Base-by-base conservation (phyloP, 1,139 yeast species). In the Candida glucosophila region DNA sequence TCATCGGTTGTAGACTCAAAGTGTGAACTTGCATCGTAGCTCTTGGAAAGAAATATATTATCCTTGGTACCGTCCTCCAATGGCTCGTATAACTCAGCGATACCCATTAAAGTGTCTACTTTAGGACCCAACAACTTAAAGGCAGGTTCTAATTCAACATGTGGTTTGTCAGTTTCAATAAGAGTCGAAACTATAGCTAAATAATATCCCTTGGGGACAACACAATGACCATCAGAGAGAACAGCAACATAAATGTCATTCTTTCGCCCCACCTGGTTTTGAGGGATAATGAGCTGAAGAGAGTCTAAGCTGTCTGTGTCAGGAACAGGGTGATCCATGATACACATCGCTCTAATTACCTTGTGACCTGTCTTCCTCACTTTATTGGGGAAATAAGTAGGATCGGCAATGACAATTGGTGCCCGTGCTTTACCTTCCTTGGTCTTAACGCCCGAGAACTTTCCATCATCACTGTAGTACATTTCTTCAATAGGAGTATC, bases 1-100 rank as follows among this genome's bases (percentile, higher is more conserved):
- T 90, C 98, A 50, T 90, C 97, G 24, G 98, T 90, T 47, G 95
- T 82, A 23, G 92, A 65, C 56, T 90, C 99, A 50, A 90, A 90
- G 58, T 90, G 99, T 8, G 96, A 85, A 7, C 94, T 69, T 1
- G 98, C 81, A 52, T 90, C 99, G 52, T 88, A 90, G 34, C 93
- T 80, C 60, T 72, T 81, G 26, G 96, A 85, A 32, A 90, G 67
- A 57, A 58, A 92, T 29, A 90, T 76, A 33, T 81, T 77, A 51
- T 80, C 88, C 37, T 70, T 62, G 17, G 79, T 63, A 9, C 98
- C 98, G 46, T 85, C 94, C 25, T 72, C 77, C 17, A 62, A 51
- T 12, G 99, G 98, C 55, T 83, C 96, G 43, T 80, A 86, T 29
- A 90, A 50, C 40, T 90, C 96, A 12, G 95, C 85, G 45, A 90